Percentiles rank a stretch among this genome's conserved stretches.
Conservation (phyloP, 2,329 filamentous ascomycete genomes). For the Diaporthe longicolla region DNA sequence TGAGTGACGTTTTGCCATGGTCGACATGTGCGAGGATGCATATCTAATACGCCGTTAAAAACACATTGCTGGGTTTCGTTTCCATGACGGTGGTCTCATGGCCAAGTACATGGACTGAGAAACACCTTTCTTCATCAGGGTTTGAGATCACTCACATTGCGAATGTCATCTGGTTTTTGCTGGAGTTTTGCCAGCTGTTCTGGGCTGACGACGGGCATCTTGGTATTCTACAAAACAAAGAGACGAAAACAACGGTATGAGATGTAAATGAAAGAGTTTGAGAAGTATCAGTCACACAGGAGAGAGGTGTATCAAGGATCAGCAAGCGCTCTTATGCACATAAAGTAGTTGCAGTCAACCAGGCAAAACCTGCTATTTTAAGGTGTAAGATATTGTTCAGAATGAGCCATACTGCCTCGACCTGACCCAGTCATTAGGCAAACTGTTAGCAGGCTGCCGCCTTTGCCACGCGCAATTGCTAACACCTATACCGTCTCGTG, state of each 20-base stretch:
- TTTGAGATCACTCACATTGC: slow-evolving; percentile 78
- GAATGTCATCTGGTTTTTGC: slow-evolving; percentile 86
- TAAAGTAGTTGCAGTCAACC: slow-evolving; percentile 15
- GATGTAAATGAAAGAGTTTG: background rate
- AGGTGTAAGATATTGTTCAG: slow-evolving; percentile 42
- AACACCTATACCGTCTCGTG: slow-evolving; percentile 28
- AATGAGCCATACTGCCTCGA: slow-evolving; percentile 42
- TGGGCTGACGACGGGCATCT: slow-evolving; percentile 91
- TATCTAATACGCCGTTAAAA: slow-evolving; percentile 68
- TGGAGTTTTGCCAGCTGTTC: slow-evolving; percentile 94
- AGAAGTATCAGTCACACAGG: background rate
- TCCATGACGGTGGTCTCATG: background rate
- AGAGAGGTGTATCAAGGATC: slow-evolving; percentile 25
- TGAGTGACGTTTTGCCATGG: slow-evolving; percentile 98
- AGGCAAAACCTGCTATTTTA: slow-evolving; percentile 28
- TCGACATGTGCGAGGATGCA: slow-evolving; percentile 98
- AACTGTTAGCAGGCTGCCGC: background rate
- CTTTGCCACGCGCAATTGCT: background rate
- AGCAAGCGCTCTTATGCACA: slow-evolving; percentile 23
- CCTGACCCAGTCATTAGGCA: slow-evolving; percentile 4
- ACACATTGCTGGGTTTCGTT: slow-evolving; percentile 29
- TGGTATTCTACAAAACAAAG: slow-evolving; percentile 47
- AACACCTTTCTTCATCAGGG: background rate
- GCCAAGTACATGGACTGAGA: background rate
- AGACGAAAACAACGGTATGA: background rate